Conservation (phyloP, 139 green algal species). For the Chlorokybus atmophyticus region DNA sequence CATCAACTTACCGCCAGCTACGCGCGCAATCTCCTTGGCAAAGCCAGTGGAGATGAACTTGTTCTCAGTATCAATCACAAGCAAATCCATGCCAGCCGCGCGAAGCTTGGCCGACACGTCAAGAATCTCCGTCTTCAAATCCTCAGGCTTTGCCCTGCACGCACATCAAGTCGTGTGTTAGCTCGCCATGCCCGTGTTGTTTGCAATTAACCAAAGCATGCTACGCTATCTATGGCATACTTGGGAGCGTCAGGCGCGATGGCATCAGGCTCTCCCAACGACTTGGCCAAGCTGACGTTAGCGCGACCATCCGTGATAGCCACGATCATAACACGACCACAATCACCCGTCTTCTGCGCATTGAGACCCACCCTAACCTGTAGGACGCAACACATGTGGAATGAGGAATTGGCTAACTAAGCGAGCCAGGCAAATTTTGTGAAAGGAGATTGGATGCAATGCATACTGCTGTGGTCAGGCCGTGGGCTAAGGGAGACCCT, state of each 20-base stretch:
- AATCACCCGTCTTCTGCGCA: slow-evolving; percentile 63
- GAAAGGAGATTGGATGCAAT: no score
- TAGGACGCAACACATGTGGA: no score
- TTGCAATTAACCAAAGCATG: no score
- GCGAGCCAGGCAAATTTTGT: no score
- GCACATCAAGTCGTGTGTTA: no score
- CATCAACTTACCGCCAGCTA: slow-evolving; percentile 39
- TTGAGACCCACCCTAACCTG: slow-evolving; percentile 39
- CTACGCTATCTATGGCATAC: no score
- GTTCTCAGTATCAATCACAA: slow-evolving; percentile 99
- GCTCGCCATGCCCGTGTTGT: no score
- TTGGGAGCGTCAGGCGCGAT: slow-evolving; percentile 60
- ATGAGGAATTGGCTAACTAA: no score
- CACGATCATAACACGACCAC: slow-evolving; percentile 89
- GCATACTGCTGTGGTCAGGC: slow-evolving; percentile 48
- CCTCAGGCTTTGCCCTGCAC: slow-evolving; percentile 1
- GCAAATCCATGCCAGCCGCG: slow-evolving; percentile 60
- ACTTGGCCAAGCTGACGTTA: slow-evolving; percentile 81
- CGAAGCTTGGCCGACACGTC: slow-evolving; percentile 81
- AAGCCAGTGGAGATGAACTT: slow-evolving; percentile 99
- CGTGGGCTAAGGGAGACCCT: slow-evolving; percentile 90
- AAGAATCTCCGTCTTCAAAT: slow-evolving; percentile 45
- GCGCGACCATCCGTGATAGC: slow-evolving; percentile 93
- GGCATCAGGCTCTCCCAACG: slow-evolving; percentile 80
- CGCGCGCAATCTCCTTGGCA: slow-evolving; percentile 90